A percentile compares a stretch with the other conserved stretches of the same genome.
These are phyloP conservation scores for Arthrobotrys iridis DNA, from an alignment of 2,329 filamentous ascomycete species.

Conservation along the genomic window DNA sequence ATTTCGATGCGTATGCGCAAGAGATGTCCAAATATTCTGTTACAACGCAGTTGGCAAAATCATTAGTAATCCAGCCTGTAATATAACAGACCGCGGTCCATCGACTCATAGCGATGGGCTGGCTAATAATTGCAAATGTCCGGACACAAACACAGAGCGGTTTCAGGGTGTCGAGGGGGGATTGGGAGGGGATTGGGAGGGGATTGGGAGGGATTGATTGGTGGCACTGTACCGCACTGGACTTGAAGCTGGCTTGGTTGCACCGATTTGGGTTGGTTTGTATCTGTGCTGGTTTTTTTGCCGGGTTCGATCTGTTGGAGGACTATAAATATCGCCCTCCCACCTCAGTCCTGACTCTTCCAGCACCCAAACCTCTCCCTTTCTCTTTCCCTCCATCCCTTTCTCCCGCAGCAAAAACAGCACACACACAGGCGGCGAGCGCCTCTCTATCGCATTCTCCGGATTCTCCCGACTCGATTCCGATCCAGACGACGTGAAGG, in stretches of 20 bases:
- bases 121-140: not conserved
- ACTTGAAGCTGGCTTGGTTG: constrained; percentile 10
- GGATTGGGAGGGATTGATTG: not conserved
- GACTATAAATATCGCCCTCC: constrained; percentile 54
- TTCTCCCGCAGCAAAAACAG: constrained; percentile 14
- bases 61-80: constrained; percentile 18
- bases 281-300: constrained; percentile 33
- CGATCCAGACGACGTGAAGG: not conserved
- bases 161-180: constrained; percentile 30
- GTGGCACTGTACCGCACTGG: constrained; percentile 2
- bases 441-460: not conserved
- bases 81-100: not conserved
- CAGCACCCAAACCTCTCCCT: constrained; percentile 36
- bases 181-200: not conserved
- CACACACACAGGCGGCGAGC: not conserved
- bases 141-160: constrained; percentile 5
- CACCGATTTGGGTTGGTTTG: constrained; percentile 31
- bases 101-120: not conserved
- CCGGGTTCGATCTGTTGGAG: constrained; percentile 22
- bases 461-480: constrained; percentile 9
- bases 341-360: constrained; percentile 26
- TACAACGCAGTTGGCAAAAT: constrained; percentile 15
- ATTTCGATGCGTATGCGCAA: not conserved
- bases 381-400: constrained; percentile 21
- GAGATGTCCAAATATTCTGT: not conserved